Conservation (phyloP, 2,329 filamentous ascomycete genomes). For the Alternaria sp. region DNA sequence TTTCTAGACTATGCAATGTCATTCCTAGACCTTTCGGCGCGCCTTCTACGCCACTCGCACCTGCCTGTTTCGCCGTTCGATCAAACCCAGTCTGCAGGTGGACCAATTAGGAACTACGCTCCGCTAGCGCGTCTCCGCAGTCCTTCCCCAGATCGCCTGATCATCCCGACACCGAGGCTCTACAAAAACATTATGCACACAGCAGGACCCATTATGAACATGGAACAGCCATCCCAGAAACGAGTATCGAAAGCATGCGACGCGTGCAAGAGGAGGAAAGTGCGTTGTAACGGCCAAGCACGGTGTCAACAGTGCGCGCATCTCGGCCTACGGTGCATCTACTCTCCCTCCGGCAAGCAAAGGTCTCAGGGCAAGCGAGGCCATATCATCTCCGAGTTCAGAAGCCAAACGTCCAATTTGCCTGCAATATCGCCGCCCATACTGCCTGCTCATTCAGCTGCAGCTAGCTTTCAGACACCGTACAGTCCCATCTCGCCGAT, state of each 20-base stretch:
- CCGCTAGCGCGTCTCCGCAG: conserved; percentile 21
- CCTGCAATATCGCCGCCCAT: conserved; percentile 31
- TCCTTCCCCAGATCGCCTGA: conserved; percentile 19
- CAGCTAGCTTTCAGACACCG: conserved; percentile 13
- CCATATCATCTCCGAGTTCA: conserved; percentile 52
- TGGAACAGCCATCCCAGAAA: conserved; percentile 36
- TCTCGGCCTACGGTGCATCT: conserved; percentile 55
- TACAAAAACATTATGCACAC: conserved; percentile 16
- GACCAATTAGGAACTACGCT: conserved; percentile 6
- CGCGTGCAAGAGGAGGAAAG: conserved; percentile 55
- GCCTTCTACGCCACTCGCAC: conserved; percentile 6
- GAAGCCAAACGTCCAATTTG: conserved; percentile 34
- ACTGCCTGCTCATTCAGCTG: conserved; percentile 27
- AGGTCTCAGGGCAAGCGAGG: conserved; percentile 49
- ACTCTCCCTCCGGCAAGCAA: conserved; percentile 48
- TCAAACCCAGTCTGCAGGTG: conserved; percentile 4
- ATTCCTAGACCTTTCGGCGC: conserved; percentile 1
- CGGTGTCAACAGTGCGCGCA: conserved; percentile 50
- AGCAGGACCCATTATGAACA: conserved; percentile 29
- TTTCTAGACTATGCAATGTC: background rate
- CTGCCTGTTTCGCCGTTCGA: conserved; percentile 7
- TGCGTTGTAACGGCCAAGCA: conserved; percentile 55
- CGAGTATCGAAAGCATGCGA: conserved; percentile 54
- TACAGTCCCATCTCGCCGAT: conserved; percentile 20
- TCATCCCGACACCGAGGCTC: conserved; percentile 11